phyloP scores from a whole-genome alignment of 2,329 filamentous ascomycete genomes.

The Fusarium nelsonii region DNA sequence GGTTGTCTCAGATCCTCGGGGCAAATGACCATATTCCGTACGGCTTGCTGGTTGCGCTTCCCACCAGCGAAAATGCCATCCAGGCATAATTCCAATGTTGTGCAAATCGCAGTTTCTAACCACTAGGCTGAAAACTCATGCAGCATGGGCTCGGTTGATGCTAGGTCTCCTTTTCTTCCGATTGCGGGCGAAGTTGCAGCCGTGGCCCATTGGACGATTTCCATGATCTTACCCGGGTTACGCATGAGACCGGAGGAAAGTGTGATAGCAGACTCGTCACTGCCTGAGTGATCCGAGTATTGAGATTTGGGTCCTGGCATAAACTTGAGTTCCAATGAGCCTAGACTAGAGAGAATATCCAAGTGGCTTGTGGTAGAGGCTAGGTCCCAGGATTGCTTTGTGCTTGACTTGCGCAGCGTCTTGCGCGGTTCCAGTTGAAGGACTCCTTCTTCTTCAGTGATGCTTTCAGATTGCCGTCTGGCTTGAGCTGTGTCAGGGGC shows the following conservation, averaged over 20 bases:
- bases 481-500: not conserved
- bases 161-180: constrained; percentile 11
- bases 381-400: constrained; percentile 13
- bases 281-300: constrained; percentile 7
- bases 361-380: constrained; percentile 10
- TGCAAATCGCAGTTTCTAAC: not conserved
- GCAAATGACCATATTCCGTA: constrained; percentile 12
- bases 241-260: constrained; percentile 15
- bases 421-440: not conserved
- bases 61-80: not conserved
- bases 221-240: constrained; percentile 12
- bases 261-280: constrained; percentile 23
- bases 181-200: not conserved
- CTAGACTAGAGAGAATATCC: constrained; percentile 11
- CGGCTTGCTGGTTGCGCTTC: not conserved
- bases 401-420: constrained; percentile 1
- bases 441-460: constrained; percentile 15
- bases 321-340: constrained; percentile 21
- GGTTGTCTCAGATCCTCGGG: constrained; percentile 11
- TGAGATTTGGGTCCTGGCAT: constrained; percentile 31
- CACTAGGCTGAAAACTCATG: constrained; percentile 14
- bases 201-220: constrained; percentile 29
- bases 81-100: not conserved
- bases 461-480: constrained; percentile 5
- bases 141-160: not conserved